Conservation (phyloP, 2,329 filamentous ascomycete species). For the Xylaria sp. region DNA sequence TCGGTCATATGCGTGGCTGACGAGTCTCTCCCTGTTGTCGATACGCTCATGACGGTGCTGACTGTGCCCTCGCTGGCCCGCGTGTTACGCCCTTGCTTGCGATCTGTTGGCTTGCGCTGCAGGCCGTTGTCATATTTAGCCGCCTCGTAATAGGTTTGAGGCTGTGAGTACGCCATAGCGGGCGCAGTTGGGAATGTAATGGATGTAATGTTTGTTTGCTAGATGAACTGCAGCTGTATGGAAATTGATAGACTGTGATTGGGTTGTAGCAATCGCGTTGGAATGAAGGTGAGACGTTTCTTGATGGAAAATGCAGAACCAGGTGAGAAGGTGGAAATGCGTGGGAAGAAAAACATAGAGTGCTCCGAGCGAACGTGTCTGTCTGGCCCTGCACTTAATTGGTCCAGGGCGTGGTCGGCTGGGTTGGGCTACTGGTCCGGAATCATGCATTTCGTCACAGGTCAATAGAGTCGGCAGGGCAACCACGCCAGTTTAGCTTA, state of each 20-base stretch:
- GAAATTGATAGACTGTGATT: slow-evolving; percentile 25
- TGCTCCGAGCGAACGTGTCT: slow-evolving; percentile 12
- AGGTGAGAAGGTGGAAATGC: slow-evolving; percentile 11
- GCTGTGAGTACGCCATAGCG: slow-evolving; percentile 63
- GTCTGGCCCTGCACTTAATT: slow-evolving; percentile 11
- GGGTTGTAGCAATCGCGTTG: slow-evolving; percentile 29
- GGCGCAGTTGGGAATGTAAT: slow-evolving; percentile 31
- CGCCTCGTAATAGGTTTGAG: slow-evolving; percentile 61
- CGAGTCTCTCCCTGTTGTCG: slow-evolving; percentile 79
- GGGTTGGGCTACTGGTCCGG: slow-evolving; percentile 35
- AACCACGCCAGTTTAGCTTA: slow-evolving; percentile 38
- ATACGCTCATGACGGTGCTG: slow-evolving; percentile 83
- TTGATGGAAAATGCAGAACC: slow-evolving; percentile 21
- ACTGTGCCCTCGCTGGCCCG: slow-evolving; percentile 90
- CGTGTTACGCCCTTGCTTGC: slow-evolving; percentile 62
- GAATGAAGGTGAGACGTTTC: slow-evolving; percentile 46
- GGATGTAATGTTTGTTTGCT: slow-evolving; percentile 14
- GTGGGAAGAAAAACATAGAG: slow-evolving; percentile 25
- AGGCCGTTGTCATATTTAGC: slow-evolving; percentile 55
- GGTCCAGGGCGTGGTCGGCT: slow-evolving; percentile 15
- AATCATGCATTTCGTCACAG: slow-evolving; percentile 46
- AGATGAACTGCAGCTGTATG: slow-evolving; percentile 21
- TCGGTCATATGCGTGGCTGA: slow-evolving; percentile 87
- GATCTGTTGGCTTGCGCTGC: slow-evolving; percentile 52
- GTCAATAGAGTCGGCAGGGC: slow-evolving; percentile 49